Evolutionary conservation across 139 green algal genomes (phyloP).

Genomic region (Bryopsis sp.): DNA sequence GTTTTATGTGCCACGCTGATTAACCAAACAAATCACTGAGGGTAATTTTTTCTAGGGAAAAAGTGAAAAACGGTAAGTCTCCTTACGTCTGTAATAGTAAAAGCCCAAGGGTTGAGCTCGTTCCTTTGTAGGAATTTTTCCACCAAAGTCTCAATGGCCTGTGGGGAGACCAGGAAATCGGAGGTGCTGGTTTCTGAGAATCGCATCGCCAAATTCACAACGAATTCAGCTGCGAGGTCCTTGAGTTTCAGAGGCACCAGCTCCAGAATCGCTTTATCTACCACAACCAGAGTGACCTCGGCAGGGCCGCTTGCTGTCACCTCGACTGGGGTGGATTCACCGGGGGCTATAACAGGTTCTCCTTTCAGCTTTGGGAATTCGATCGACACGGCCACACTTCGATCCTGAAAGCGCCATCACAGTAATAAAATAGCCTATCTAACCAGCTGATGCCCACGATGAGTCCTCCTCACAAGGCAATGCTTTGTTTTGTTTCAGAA

Average conservation of each 20-base stretch:
- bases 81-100: too few species aligned
- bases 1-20: too few species aligned
- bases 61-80: too few species aligned
- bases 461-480: too few species aligned
- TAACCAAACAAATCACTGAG: too few species aligned
- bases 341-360: constrained; percentile 6
- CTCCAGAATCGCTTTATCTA: constrained; percentile 13
- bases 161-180: neutral
- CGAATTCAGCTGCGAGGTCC: neutral
- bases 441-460: too few species aligned
- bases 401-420: too few species aligned
- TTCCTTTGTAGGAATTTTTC: neutral
- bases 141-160: neutral
- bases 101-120: neutral
- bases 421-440: too few species aligned
- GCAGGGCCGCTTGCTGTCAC: neutral
- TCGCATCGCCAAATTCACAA: neutral
- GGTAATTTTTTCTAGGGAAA: too few species aligned
- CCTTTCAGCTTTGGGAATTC: too few species aligned
- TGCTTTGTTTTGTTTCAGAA: too few species aligned
- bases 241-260: neutral
- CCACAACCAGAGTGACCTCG: constrained; percentile 7
- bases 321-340: neutral
- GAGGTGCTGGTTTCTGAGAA: neutral
- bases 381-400: too few species aligned